Base-by-base conservation (phyloP, 495 filamentous ascomycete genomes). In the Aspergillus homomorphus region DNA sequence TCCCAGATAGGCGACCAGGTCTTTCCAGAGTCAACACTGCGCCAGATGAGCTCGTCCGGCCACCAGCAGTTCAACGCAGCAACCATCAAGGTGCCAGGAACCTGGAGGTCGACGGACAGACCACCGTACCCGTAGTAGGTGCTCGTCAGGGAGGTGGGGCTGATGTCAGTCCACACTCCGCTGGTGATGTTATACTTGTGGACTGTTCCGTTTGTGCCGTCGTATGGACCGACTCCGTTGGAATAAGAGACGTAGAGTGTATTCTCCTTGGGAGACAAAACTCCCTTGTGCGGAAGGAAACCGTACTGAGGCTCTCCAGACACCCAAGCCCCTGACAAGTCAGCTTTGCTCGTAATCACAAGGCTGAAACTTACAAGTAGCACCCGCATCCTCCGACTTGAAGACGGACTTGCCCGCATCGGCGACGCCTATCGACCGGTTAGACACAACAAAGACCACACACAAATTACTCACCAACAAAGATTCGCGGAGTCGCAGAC, bases 81-180 rank as follows among this genome's bases (percentile, higher is more conserved):
- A 4, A 61, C 59, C 59, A 61, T 54, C 16, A 61, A 19, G 15
- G 59, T 61, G 16, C 59, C 59, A 1, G 59, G 59, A 16, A 26
- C 43, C 30, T 61, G 54, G 3, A 61, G 54, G 19, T 61, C 59
- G 1, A 61, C 59, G 1, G 59, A 42, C 24, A 61, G 44, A 12
- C 59, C 59, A 8, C 59, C 59, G 50, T 61, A 61, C 26, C 59
- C 59, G 54, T 61, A 61, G 48, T 61, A 61, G n/a, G 59, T 61
- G 26, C n/a, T 21, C 24, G 54, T 21, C 19, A 61, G 23, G 20
- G 54, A 50, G 22, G 59, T 61, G 1, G 59, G 59, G 22, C 59
- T 61, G 49, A 61, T 61, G 54, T 61, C 59, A 18, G 59, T 61
- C 59, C 59, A 61, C 1, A 48, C 43, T 30, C 38, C 53, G 22